A percentile compares a stretch with the other conserved stretches of the same genome.
Conservation (phyloP, 208 protist species). For the Naegleria lovaniensis region DNA sequence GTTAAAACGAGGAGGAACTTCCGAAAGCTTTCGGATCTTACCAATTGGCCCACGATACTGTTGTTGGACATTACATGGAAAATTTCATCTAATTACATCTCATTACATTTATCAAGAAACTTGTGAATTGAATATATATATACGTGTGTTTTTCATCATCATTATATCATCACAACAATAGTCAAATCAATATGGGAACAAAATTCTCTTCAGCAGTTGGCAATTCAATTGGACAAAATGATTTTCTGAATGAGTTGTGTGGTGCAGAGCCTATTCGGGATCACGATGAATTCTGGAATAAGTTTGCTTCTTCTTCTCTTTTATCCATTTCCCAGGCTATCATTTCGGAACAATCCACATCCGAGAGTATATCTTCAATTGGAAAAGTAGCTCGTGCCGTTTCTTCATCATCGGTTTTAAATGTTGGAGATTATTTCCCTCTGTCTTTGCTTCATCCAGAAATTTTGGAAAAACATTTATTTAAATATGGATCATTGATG, state of each 20-base stretch:
- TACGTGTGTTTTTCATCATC: too few relatives aligned
- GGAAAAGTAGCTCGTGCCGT: background rate
- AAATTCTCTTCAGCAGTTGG: background rate
- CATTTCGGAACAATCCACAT: background rate
- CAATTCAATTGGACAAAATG: background rate
- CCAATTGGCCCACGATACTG: too few relatives aligned
- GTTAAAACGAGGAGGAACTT: too few relatives aligned
- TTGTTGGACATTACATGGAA: too few relatives aligned
- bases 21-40: too few relatives aligned
- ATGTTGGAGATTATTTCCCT: background rate
- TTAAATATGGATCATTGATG: background rate
- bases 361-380: background rate
- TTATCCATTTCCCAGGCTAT: background rate
- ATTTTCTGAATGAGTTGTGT: slow-evolving; percentile 12
- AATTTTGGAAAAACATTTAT: background rate
- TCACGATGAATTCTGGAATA: background rate
- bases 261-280: background rate
- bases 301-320: background rate
- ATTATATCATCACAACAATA: too few relatives aligned
- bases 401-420: background rate
- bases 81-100: too few relatives aligned
- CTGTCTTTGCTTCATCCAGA: background rate
- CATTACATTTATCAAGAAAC: too few relatives aligned
- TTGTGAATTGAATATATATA: too few relatives aligned
- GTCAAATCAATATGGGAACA: background rate